Evolutionary conservation across 257 asterid species (phyloP), one percentile per base, ranked within the genome.

Genomic region (Datura wrightii): DNA sequence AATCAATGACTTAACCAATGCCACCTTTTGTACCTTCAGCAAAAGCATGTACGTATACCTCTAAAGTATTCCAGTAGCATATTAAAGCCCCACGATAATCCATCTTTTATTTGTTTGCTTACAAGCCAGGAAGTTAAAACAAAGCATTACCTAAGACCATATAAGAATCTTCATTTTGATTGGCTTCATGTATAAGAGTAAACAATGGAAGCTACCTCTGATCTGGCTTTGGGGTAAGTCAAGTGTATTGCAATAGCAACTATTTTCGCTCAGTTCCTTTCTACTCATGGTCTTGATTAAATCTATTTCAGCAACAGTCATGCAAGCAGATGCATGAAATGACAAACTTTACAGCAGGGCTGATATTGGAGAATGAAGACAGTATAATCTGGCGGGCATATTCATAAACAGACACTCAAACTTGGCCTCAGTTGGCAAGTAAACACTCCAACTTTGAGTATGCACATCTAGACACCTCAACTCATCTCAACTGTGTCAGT

Each of bases 201-300:
- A 14, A 14, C 34, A 39, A 18, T 34, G 52, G 78, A 66, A 66
- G 50, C 10, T 5, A 37, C 42, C 50, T 37, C 31, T 67, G 50
- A 3, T 67, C 52, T 15, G 78, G 24, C 78, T 67, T 14, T 67
- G 52, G 78, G 78, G 50, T 67, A 67, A 67, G 52, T 3, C 78
- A 37, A 15, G 48, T 67, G 78, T 37, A 0, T 15, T 67, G 39
- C 6, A 3, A 67, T 39, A 39, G 78, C 52, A 67, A 15, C 50
- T 39, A 36, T 50, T 39, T 67, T 39, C 78, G 39, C 50, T 67
- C 0, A n/a, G 50, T 67, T 67, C 50, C 76, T 2, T 37, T 67
- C 74, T 67, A 37, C 24, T 1, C 14, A 66, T 66, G 24, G 24
- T 66, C 50, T 66, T 14, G 76, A 66, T 66, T 66, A 66, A 13